Conservation (phyloP, 371 early-diverging fungal genomes). For the Mortierella polycephala region DNA sequence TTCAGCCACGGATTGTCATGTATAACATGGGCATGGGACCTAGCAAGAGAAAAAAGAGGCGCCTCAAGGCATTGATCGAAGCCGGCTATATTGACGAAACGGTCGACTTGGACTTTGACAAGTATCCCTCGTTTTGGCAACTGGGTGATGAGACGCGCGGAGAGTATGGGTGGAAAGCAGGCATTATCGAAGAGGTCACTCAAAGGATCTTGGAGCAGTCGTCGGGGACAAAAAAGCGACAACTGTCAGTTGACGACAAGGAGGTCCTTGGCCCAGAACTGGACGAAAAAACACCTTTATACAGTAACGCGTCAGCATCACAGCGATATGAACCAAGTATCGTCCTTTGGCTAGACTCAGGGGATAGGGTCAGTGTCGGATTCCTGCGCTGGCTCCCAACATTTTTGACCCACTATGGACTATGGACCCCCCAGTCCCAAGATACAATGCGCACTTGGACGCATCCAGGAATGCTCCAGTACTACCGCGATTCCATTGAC, state of each 20-base stretch:
- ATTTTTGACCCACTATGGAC: constrained; percentile 47
- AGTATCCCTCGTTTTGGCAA: constrained; percentile 69
- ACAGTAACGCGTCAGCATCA: not conserved
- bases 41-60: constrained; percentile 26
- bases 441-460: constrained; percentile 58
- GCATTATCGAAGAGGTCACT: constrained; percentile 63
- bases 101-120: constrained; percentile 59
- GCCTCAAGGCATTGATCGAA: constrained; percentile 43
- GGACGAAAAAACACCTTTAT: not conserved
- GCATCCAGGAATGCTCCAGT: constrained; percentile 58
- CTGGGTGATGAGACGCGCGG: constrained; percentile 64
- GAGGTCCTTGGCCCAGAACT: constrained; percentile 3
- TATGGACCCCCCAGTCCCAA: constrained; percentile 62
- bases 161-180: constrained; percentile 76
- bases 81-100: constrained; percentile 58
- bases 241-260: constrained; percentile 2
- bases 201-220: constrained; percentile 14
- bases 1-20: constrained; percentile 56
- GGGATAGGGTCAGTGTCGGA: constrained; percentile 55
- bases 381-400: constrained; percentile 58
- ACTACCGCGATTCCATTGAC: constrained; percentile 42
- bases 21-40: constrained; percentile 59
- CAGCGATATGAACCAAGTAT: constrained; percentile 15
- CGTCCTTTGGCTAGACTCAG: constrained; percentile 64
- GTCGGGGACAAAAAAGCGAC: not conserved